phyloP scores from a whole-genome alignment of 1,284 basidiomycete genomes.

The Trichosporon faecale region DNA sequence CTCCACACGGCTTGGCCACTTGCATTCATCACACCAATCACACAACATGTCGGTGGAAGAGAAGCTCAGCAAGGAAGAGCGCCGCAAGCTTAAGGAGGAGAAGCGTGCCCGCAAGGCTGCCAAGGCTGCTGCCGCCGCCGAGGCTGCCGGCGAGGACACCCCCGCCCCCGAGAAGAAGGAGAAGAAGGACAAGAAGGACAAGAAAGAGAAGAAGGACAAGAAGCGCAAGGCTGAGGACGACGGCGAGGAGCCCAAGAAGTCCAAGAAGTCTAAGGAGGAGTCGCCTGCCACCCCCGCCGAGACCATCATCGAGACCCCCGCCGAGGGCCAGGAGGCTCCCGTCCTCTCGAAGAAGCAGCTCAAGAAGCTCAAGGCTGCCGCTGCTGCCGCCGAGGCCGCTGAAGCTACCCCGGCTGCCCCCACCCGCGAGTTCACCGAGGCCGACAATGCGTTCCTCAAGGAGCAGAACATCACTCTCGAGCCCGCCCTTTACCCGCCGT shows the following conservation, averaged over 20 bases:
- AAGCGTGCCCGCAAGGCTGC: slow-evolving; percentile 42
- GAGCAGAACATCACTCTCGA: slow-evolving; percentile 74
- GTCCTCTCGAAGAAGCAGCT: slow-evolving; percentile 46
- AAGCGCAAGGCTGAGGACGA: slow-evolving; percentile 33
- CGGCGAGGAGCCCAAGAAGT: slow-evolving; percentile 23
- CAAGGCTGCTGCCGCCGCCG: slow-evolving; percentile 27
- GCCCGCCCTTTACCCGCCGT: slow-evolving; percentile 61
- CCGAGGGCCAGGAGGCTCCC: slow-evolving; percentile 17
- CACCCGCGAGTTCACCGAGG: slow-evolving; percentile 44
- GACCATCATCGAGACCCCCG: slow-evolving; percentile 26
- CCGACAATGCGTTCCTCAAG: slow-evolving; percentile 64
- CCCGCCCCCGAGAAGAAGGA: slow-evolving; percentile 39
- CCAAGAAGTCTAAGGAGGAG: slow-evolving; percentile 38
- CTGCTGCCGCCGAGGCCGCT: slow-evolving; percentile 28
- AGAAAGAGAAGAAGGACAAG: slow-evolving; percentile 48
- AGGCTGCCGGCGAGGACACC: slow-evolving; percentile 14
- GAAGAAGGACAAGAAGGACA: slow-evolving; percentile 32
- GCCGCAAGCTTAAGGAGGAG: slow-evolving; percentile 33
- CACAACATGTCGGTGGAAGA: slow-evolving; percentile 39
- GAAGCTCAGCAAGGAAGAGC: slow-evolving; percentile 44
- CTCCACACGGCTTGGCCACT: background rate
- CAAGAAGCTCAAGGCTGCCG: slow-evolving; percentile 44
- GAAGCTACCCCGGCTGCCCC: slow-evolving; percentile 33
- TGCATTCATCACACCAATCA: slow-evolving; percentile 18
- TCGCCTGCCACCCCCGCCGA: slow-evolving; percentile 23